A percentile compares a stretch with the other conserved stretches of the same genome.
Evolutionary conservation across 2,329 filamentous ascomycete genomes (phyloP).

Genomic region (Colletotrichum karsti): DNA sequence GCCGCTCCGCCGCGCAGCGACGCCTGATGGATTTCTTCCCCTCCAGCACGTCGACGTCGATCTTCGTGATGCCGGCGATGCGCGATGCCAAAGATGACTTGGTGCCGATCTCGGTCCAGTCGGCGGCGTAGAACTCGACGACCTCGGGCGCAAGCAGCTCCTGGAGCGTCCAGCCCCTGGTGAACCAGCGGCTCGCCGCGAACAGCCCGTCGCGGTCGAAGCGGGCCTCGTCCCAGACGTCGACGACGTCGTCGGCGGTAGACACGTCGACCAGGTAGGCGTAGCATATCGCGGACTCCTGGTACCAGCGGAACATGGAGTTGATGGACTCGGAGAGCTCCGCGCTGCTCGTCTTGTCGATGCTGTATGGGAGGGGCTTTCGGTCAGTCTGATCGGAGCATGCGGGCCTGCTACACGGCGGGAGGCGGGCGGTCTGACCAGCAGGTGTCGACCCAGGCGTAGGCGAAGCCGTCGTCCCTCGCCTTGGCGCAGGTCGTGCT

Average conservation of each 20-base stretch:
- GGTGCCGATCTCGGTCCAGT: slow-evolving; percentile 38
- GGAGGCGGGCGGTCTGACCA: slow-evolving; percentile 10
- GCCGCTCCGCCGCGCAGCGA: slow-evolving; percentile 1
- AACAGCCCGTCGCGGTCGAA: background rate
- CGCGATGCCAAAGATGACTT: slow-evolving; percentile 31
- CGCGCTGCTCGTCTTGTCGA: slow-evolving; percentile 36
- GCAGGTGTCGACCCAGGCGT: slow-evolving; percentile 39
- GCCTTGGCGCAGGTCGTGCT: slow-evolving; percentile 31
- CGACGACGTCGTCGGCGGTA: background rate
- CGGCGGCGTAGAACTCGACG: slow-evolving; percentile 38
- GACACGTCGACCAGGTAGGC: slow-evolving; percentile 33
- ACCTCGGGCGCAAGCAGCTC: slow-evolving; percentile 38
- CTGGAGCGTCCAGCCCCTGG: slow-evolving; percentile 38
- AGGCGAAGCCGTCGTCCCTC: slow-evolving; percentile 31
- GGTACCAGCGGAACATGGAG: slow-evolving; percentile 37
- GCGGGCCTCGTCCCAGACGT: background rate
- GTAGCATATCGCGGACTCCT: slow-evolving; percentile 35
- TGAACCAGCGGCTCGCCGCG: slow-evolving; percentile 31
- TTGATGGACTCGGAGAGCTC: slow-evolving; percentile 39
- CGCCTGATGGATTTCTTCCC: background rate
- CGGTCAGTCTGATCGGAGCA: too few relatives aligned
- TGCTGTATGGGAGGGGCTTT: background rate
- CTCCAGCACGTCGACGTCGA: slow-evolving; percentile 31
- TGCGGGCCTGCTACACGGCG: too few relatives aligned
- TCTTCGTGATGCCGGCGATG: slow-evolving; percentile 32